These are phyloP conservation scores for Erysimum cheiranthoides DNA, from an alignment of 345 rosid genomes.

Conservation along the genomic window DNA sequence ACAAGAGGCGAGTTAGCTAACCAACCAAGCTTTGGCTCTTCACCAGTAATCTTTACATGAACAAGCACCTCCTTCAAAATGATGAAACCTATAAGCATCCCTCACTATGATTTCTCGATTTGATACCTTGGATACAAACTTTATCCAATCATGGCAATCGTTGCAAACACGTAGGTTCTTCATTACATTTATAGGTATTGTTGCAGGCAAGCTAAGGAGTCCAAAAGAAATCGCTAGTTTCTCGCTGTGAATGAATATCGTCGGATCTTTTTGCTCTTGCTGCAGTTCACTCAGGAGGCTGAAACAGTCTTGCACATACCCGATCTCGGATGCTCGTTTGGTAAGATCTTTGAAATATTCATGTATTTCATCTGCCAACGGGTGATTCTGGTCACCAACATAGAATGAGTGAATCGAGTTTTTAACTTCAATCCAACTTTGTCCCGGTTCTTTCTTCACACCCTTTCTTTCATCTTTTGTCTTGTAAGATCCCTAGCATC, in stretches of 20 bases:
- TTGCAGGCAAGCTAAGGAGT: slow-evolving; percentile 66
- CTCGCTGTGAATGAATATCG: slow-evolving; percentile 71
- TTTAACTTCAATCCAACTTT: slow-evolving; percentile 87
- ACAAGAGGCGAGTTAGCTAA: slow-evolving; percentile 17
- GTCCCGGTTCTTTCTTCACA: slow-evolving; percentile 92
- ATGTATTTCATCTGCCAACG: slow-evolving; percentile 64
- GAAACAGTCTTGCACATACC: slow-evolving; percentile 62
- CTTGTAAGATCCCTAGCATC: slow-evolving; percentile 66
- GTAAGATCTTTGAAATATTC: slow-evolving; percentile 58
- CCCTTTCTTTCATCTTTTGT: slow-evolving; percentile 79
- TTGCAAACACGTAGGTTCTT: slow-evolving; percentile 85
- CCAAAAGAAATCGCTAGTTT: slow-evolving; percentile 82
- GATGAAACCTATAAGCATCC: slow-evolving; percentile 85
- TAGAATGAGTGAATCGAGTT: slow-evolving; percentile 72
- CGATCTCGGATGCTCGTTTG: slow-evolving; percentile 62
- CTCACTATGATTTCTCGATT: slow-evolving; percentile 68
- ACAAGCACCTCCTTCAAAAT: slow-evolving; percentile 77
- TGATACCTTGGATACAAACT: slow-evolving; percentile 77
- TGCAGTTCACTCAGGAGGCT: slow-evolving; percentile 65
- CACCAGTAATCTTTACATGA: slow-evolving; percentile 90
- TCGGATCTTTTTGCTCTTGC: slow-evolving; percentile 63
- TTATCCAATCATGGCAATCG: slow-evolving; percentile 86
- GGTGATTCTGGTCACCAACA: slow-evolving; percentile 74
- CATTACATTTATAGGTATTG: slow-evolving; percentile 72
- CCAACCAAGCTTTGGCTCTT: neutral